Percentiles rank a stretch among this genome's conserved stretches.
Conservation (phyloP, 129 eudicot genomes). For the Flaveria bidentis region DNA sequence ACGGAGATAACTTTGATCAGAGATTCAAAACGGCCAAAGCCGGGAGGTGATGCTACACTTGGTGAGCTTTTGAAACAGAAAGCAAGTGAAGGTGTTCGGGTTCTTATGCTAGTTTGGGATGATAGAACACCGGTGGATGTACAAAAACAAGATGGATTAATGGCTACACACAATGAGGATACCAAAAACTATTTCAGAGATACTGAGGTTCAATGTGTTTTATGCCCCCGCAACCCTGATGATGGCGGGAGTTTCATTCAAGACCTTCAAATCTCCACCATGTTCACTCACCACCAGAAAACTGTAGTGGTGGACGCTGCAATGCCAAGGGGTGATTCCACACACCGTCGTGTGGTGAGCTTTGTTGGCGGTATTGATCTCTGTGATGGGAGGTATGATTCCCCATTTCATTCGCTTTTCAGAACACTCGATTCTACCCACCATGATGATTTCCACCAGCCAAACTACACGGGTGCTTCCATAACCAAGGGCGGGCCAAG, state of each 20-base stretch:
- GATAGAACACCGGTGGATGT: constrained; percentile 64
- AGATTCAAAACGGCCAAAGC: constrained; percentile 60
- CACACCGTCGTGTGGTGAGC: constrained; percentile 59
- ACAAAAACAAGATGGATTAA: constrained; percentile 63
- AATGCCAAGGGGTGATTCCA: constrained; percentile 56
- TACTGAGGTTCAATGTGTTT: constrained; percentile 61
- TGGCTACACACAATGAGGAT: constrained; percentile 92
- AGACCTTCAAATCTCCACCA: constrained; percentile 64
- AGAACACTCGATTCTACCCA: constrained; percentile 76
- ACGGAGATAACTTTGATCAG: constrained; percentile 65
- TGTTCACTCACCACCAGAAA: constrained; percentile 90
- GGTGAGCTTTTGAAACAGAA: constrained; percentile 75
- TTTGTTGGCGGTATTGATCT: constrained; percentile 83
- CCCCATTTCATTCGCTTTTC: constrained; percentile 75
- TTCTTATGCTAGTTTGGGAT: constrained; percentile 76
- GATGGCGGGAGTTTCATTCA: constrained; percentile 71
- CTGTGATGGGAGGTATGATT: constrained; percentile 75
- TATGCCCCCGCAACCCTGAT: constrained; percentile 82
- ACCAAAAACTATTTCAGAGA: constrained; percentile 51
- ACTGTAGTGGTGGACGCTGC: constrained; percentile 66
- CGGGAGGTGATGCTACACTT: constrained; percentile 64
- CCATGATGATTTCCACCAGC: constrained; percentile 83
- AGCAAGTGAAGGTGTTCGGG: constrained; percentile 71
- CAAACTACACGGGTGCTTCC: constrained; percentile 64
- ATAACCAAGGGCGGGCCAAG: constrained; percentile 77